Conservation (phyloP, 1,139 yeast species). For the Saccharomyces hybrid region DNA sequence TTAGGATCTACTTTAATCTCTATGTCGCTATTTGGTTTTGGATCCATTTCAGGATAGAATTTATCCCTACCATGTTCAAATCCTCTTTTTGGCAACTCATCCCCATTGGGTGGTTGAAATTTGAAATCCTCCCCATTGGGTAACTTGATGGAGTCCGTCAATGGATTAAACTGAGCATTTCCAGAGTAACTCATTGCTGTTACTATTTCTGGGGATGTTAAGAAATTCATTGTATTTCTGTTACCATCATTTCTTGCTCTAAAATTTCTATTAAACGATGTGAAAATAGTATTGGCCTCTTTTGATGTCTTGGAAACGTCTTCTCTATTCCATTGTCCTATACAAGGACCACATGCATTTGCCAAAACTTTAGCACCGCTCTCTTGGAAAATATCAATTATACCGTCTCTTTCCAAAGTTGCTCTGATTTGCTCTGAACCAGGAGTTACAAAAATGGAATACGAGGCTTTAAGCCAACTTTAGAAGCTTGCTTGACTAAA, state of each 20-base stretch:
- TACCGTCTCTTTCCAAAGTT: conserved; percentile 91
- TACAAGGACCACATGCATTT: conserved; percentile 98
- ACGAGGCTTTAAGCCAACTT: conserved; percentile 83
- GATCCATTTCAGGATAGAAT: conserved; percentile 78
- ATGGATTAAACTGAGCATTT: conserved; percentile 79
- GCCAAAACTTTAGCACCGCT: conserved; percentile 90
- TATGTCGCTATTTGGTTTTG: conserved; percentile 64
- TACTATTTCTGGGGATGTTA: conserved; percentile 94
- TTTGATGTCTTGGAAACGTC: conserved; percentile 57
- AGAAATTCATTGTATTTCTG: conserved; percentile 91
- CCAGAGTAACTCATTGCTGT: conserved; percentile 96
- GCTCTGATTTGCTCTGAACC: conserved; percentile 99
- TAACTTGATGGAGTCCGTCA: conserved; percentile 63
- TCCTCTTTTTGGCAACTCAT: conserved; percentile 74
- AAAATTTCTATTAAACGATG: conserved; percentile 94
- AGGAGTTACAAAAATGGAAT: conserved; percentile 91
- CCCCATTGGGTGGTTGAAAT: conserved; percentile 70
- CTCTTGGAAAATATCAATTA: conserved; percentile 66
- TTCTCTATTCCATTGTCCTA: conserved; percentile 95
- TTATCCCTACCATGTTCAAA: conserved; percentile 75
- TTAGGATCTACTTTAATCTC: conserved; percentile 66
- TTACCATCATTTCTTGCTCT: conserved; percentile 96
- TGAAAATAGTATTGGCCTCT: conserved; percentile 74
- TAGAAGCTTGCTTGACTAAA: conserved; percentile 74
- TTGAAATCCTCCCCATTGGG: conserved; percentile 63